These are phyloP conservation scores for Alternaria gansuensis DNA, from an alignment of 2,329 filamentous ascomycete species.

Conservation along the genomic window DNA sequence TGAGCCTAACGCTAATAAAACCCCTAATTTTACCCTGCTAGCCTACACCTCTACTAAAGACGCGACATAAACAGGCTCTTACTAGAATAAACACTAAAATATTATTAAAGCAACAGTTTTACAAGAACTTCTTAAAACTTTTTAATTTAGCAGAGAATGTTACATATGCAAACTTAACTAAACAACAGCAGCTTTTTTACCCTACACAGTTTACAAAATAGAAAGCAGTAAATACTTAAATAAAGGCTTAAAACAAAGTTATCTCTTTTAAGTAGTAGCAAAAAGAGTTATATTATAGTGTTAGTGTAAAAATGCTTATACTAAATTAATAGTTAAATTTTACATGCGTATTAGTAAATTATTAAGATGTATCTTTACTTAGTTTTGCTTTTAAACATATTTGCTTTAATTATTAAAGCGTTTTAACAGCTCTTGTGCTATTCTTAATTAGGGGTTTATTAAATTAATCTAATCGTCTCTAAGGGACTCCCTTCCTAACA, in stretches of 20 bases:
- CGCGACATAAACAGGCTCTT: slow-evolving; percentile 6
- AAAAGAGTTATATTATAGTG: slow-evolving; percentile 9
- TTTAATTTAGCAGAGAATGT: slow-evolving; percentile 10
- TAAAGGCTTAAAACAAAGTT: slow-evolving; percentile 8
- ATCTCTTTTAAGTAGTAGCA: slow-evolving; percentile 11
- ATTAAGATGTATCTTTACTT: too few relatives aligned
- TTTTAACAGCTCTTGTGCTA: slow-evolving; percentile 94
- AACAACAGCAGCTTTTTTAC: slow-evolving; percentile 22
- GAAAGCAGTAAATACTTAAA: slow-evolving; percentile 13
- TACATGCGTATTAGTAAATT: slow-evolving; percentile 6
- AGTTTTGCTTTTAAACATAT: not conserved
- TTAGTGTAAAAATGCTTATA: slow-evolving; percentile 2
- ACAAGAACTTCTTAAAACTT: slow-evolving; percentile 17
- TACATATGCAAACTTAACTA: slow-evolving; percentile 14
- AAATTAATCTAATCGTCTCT: slow-evolving; percentile 79
- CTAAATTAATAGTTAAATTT: slow-evolving; percentile 14
- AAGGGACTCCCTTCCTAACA: slow-evolving; percentile 69
- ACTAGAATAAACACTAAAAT: not conserved
- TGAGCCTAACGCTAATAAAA: slow-evolving; percentile 4
- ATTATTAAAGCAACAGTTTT: slow-evolving; percentile 14
- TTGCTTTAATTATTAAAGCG: slow-evolving; percentile 44
- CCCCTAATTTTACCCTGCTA: not conserved
- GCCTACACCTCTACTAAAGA: not conserved
- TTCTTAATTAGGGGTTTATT: slow-evolving; percentile 71
- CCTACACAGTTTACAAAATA: slow-evolving; percentile 18